Evolutionary conservation across 2,329 filamentous ascomycete genomes (phyloP).

Genomic region (Aspergillus phoenicis): DNA sequence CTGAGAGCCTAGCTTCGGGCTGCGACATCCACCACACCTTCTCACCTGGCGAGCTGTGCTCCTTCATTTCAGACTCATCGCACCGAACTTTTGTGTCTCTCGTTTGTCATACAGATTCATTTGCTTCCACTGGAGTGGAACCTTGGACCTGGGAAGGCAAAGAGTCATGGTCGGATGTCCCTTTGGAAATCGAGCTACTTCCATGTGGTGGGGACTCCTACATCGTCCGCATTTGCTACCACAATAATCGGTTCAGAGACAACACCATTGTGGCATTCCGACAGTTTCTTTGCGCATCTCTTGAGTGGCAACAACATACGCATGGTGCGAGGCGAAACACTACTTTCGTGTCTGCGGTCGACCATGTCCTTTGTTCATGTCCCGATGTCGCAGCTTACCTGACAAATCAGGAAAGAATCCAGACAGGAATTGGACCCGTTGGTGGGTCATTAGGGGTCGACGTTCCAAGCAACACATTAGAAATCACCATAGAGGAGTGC

Average conservation of each 20-base stretch:
- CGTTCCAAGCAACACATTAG: not conserved
- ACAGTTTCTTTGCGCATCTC: not conserved
- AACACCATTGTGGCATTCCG: not conserved
- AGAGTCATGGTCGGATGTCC: not conserved
- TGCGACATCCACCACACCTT: constrained; percentile 3
- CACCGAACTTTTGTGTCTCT: not conserved
- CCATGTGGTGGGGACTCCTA: not conserved
- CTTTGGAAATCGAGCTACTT: not conserved
- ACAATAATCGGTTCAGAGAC: not conserved
- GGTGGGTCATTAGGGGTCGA: too few species aligned
- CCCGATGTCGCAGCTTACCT: not conserved
- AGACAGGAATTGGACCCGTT: not conserved
- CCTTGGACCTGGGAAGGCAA: not conserved
- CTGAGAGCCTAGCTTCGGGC: not conserved
- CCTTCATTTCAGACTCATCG: not conserved
- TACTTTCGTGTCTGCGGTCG: not conserved
- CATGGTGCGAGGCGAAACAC: not conserved
- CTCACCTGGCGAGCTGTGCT: not conserved
- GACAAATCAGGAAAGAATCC: not conserved
- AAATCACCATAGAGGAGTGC: not conserved
- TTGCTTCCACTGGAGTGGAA: not conserved
- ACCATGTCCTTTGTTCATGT: not conserved
- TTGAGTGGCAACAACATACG: not conserved
- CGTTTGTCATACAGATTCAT: not conserved
- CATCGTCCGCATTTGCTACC: not conserved